phyloP scores from a whole-genome alignment of 441 rosid genomes.

The Gossypium davidsonii region DNA sequence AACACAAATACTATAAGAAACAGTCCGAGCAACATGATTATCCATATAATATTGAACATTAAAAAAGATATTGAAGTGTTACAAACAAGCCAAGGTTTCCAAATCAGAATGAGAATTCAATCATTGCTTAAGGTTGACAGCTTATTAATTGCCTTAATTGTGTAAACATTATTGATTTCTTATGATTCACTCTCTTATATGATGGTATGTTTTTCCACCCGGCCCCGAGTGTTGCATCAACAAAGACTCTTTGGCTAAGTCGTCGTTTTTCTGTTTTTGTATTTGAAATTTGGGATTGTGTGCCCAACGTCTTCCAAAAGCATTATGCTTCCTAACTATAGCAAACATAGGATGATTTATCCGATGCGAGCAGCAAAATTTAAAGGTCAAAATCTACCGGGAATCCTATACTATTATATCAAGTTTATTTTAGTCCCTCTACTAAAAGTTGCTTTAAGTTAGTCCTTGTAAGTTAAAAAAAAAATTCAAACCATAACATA shows the following conservation, averaged over 20 bases:
- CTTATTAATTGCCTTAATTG: background rate
- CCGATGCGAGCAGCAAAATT: too few relatives aligned
- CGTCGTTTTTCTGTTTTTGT: too few relatives aligned
- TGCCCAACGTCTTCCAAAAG: background rate
- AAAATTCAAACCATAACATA: too few relatives aligned
- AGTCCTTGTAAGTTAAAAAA: too few relatives aligned
- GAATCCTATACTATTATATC: too few relatives aligned
- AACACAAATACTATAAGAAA: too few relatives aligned
- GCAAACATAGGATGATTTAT: background rate
- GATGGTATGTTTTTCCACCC: background rate
- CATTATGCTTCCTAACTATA: background rate
- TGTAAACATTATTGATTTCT: background rate
- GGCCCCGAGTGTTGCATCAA: background rate
- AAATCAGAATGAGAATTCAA: background rate
- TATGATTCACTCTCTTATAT: background rate
- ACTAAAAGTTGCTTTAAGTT: too few relatives aligned
- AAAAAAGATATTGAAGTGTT: background rate
- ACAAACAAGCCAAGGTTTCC: background rate
- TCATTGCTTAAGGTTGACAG: background rate
- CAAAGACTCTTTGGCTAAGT: background rate
- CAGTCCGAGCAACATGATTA: too few relatives aligned
- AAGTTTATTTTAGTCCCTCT: too few relatives aligned
- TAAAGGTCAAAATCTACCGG: background rate
- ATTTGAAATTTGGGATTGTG: background rate
- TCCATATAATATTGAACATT: background rate